Evolutionary conservation across 164 flowering plant species (phyloP), one percentile per base, ranked within the genome.

Genomic region (Chimonanthus praecox): DNA sequence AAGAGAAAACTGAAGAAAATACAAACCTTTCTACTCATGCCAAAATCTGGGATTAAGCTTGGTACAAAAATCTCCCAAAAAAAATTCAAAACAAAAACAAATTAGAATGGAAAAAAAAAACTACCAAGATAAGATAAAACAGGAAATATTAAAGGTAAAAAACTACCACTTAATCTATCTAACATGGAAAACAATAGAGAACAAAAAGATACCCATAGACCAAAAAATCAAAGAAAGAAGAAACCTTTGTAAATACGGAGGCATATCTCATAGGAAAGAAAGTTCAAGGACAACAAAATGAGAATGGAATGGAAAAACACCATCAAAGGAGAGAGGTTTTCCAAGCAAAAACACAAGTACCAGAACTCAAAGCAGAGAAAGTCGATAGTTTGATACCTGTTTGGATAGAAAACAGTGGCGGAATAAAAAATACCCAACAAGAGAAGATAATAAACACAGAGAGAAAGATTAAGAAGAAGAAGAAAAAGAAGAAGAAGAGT

Each of bases 401-500:
- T 63, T 16, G 33, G 47, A 74, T 65, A 63, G 4, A 50, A 71
- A 62, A 18, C 9, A 58, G n/a, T 63, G 11, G 68, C 64, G 44
- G 62, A 18, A 21, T 3, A 63, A 66, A 10, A n/a, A 11, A 18
- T 47, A 67, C 18, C 73, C 21, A 69, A 43, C 69, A 58, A 47
- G 11, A 4, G 46, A 72, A 20, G 48, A 68, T 13, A 49, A 21
- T 43, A 54, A 50, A 48, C 58, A 33, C 58, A 43, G 10, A 10
- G 47, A 16, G 15, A 63, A 7, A 15, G 21, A 68, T 49, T 10
- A 68, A 50, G 15, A 73, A 15, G 6, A 69, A 77, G 62, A 64
- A 68, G 58, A 7, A 33, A 16, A n/a, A 73, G 79, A 76, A 47
- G 79, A 76, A 47, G 72, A 85, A 84, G 79, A 85, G 90, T 85